Evolutionary conservation across 495 filamentous ascomycete genomes (phyloP).

Genomic region (Annulohypoxylon nitens): DNA sequence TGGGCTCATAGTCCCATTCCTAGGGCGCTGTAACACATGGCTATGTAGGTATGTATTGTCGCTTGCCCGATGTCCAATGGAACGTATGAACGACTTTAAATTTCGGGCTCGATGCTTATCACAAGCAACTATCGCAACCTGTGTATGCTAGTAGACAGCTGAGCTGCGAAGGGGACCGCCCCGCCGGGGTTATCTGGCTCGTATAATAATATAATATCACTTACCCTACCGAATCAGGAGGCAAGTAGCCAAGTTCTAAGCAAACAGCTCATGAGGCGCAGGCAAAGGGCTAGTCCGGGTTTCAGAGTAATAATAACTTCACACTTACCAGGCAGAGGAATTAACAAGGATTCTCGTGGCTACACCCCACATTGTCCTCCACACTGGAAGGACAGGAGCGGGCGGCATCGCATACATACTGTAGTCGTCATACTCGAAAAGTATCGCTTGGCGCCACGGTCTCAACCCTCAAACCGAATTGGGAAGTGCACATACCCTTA

Average conservation of each 20-base stretch:
- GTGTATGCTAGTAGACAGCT: not conserved
- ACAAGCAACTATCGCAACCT: not conserved
- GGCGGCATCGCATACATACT: slow-evolving; percentile 23
- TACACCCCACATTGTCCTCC: slow-evolving; percentile 40
- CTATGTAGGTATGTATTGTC: slow-evolving; percentile 9
- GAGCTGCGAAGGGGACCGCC: slow-evolving; percentile 17
- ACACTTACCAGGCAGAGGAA: slow-evolving; percentile 19
- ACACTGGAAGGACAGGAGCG: slow-evolving; percentile 15
- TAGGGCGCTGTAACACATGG: slow-evolving; percentile 37
- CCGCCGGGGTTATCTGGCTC: slow-evolving; percentile 30
- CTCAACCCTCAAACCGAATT: slow-evolving; percentile 31
- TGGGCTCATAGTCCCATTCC: slow-evolving; percentile 32
- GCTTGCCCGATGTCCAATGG: slow-evolving; percentile 31
- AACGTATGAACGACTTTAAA: slow-evolving; percentile 15
- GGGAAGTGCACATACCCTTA: slow-evolving; percentile 22
- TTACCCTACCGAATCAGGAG: slow-evolving; percentile 22
- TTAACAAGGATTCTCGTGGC: slow-evolving; percentile 28
- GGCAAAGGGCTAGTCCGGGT: slow-evolving; percentile 13
- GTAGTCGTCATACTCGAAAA: slow-evolving; percentile 14
- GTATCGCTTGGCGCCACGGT: slow-evolving; percentile 31
- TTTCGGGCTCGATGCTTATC: slow-evolving; percentile 17
- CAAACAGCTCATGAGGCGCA: slow-evolving; percentile 37
- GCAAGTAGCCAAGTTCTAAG: slow-evolving; percentile 12
- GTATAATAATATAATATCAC: slow-evolving; percentile 26
- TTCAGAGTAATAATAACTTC: slow-evolving; percentile 39